phyloP scores from a whole-genome alignment of 495 filamentous ascomycete genomes.

The Lasiosphaeris hirsuta region DNA sequence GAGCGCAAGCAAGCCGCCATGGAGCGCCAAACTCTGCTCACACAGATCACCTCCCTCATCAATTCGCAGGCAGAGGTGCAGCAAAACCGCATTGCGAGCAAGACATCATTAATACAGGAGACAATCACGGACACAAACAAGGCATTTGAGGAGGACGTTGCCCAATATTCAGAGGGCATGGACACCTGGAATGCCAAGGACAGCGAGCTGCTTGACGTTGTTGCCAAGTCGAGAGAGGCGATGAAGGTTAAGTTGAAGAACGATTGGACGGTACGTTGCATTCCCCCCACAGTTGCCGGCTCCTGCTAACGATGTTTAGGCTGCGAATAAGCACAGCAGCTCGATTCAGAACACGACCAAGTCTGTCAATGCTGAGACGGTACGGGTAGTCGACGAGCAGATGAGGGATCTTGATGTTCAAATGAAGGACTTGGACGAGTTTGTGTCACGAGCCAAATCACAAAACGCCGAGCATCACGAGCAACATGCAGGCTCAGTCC shows the following conservation, averaged over 20 bases:
- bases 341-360: constrained; percentile 78
- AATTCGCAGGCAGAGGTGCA: constrained; percentile 70
- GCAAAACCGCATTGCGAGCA: constrained; percentile 63
- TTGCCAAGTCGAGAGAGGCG: constrained; percentile 66
- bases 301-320: constrained; percentile 44
- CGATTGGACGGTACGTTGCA: constrained; percentile 72
- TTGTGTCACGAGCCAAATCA: constrained; percentile 76
- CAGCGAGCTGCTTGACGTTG: constrained; percentile 62
- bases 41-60: constrained; percentile 71
- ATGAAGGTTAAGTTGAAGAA: constrained; percentile 79
- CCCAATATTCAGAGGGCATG: constrained; percentile 66
- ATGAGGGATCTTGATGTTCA: constrained; percentile 80
- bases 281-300: background rate
- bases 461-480: constrained; percentile 76
- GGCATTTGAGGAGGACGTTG: constrained; percentile 59
- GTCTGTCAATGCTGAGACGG: constrained; percentile 87
- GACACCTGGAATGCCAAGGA: constrained; percentile 72
- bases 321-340: constrained; percentile 71
- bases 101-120: constrained; percentile 56
- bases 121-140: constrained; percentile 61
- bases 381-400: constrained; percentile 85
- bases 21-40: constrained; percentile 70
- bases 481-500: constrained; percentile 58
- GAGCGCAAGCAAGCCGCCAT: constrained; percentile 69
- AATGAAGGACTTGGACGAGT: constrained; percentile 85